Conservation (phyloP, 306 rosid genomes). For the Quercus robur region DNA sequence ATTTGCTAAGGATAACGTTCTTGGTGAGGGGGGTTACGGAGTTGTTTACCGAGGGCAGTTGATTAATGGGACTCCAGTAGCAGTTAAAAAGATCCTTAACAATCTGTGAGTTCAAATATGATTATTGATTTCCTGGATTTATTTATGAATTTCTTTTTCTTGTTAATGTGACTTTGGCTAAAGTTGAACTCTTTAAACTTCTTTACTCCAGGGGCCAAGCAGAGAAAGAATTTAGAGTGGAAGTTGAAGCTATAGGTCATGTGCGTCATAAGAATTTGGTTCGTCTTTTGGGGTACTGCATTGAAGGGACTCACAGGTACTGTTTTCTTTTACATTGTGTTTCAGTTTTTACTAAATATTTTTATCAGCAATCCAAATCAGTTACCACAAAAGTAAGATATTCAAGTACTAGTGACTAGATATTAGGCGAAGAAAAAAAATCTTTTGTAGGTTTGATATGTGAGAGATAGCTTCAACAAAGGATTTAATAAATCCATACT, state of each 20-base stretch:
- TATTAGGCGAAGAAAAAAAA: background rate
- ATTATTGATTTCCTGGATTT: constrained; percentile 5
- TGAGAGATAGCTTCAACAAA: background rate
- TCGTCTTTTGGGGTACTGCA: constrained; percentile 88
- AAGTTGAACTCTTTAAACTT: constrained; percentile 15
- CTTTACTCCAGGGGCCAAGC: constrained; percentile 75
- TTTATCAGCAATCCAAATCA: constrained; percentile 1
- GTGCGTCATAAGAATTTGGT: constrained; percentile 95
- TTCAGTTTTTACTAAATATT: background rate
- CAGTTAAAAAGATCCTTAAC: constrained; percentile 93
- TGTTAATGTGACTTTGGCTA: constrained; percentile 14
- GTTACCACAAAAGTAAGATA: background rate
- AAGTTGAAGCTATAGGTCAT: constrained; percentile 97
- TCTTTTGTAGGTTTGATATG: background rate
- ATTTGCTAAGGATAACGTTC: constrained; percentile 70
- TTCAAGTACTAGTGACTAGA: background rate
- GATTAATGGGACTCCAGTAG: constrained; percentile 84
- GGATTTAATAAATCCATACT: background rate
- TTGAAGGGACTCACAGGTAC: constrained; percentile 92
- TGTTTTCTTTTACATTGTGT: constrained; percentile 6
- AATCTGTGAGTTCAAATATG: constrained; percentile 62
- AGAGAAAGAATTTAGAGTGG: constrained; percentile 89
- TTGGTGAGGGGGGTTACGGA: constrained; percentile 99
- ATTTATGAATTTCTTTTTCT: constrained; percentile 13
- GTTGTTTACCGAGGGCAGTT: constrained; percentile 76